Conservation (phyloP, 192 early-diverging fungal species). For the Coemansia sp. region DNA sequence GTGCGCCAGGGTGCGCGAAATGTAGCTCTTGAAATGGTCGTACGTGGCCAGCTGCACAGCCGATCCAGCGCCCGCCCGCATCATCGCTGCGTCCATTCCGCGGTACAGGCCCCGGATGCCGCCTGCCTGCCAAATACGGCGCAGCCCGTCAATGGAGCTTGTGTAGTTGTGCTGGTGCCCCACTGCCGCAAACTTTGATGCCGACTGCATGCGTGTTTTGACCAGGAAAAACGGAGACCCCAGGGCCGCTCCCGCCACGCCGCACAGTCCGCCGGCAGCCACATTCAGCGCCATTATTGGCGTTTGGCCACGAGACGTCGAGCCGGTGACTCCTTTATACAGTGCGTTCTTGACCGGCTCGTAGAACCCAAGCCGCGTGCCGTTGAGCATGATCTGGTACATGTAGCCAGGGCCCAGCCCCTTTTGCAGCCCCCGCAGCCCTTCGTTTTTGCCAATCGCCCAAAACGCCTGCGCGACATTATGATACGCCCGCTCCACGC, state of each 20-base stretch:
- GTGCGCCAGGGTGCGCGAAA: conserved; percentile 56
- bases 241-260: conserved; percentile 75
- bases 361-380: conserved; percentile 87
- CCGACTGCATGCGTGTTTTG: conserved; percentile 84
- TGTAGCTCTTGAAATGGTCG: conserved; percentile 70
- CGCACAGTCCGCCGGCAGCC: conserved; percentile 69
- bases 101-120: conserved; percentile 81
- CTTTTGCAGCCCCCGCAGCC: conserved; percentile 79
- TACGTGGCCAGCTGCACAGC: conserved; percentile 89
- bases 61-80: conserved; percentile 82
- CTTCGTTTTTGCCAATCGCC: conserved; percentile 77
- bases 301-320: conserved; percentile 26
- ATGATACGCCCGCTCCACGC: conserved; percentile 61
- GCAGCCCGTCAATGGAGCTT: conserved; percentile 63
- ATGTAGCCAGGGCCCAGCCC: conserved; percentile 85
- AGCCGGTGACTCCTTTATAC: conserved; percentile 45
- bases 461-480: conserved; percentile 75
- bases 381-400: conserved; percentile 92
- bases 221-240: conserved; percentile 87
- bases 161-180: conserved; percentile 85
- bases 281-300: conserved; percentile 61
- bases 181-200: conserved; percentile 66
- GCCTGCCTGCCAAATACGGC: conserved; percentile 63
- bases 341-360: conserved; percentile 73
- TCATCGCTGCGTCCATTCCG: conserved; percentile 86